These are phyloP conservation scores for Talaromyces sp. DNA, from an alignment of 2,329 filamentous ascomycete species.

Conservation along the genomic window DNA sequence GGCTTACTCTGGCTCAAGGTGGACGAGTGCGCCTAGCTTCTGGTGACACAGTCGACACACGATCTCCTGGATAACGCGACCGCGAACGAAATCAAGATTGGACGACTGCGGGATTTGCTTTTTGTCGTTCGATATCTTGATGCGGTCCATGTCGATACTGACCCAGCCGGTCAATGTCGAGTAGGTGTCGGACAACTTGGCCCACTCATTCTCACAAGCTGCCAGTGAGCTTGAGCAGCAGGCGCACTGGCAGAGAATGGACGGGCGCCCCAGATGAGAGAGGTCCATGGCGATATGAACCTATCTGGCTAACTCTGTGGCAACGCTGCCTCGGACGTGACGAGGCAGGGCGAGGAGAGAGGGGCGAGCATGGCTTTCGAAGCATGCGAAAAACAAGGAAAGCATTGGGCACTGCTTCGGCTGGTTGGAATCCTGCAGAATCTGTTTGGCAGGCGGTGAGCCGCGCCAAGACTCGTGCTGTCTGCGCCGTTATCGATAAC, in stretches of 20 bases:
- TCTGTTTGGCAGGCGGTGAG: background rate
- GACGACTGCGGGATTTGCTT: conserved; percentile 33
- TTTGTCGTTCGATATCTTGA: conserved; percentile 30
- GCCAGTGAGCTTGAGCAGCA: conserved; percentile 37
- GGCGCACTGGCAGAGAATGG: conserved; percentile 34
- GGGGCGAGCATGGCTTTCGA: background rate
- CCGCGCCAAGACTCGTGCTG: background rate
- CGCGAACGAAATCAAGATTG: conserved; percentile 29
- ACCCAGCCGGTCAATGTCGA: conserved; percentile 32
- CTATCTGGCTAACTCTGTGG: background rate
- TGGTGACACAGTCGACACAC: conserved; percentile 34
- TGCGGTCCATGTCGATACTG: conserved; percentile 33
- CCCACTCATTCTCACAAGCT: conserved; percentile 38
- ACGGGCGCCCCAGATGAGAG: conserved; percentile 29
- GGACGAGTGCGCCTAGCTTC: conserved; percentile 31
- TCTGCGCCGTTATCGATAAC: background rate
- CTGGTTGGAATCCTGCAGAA: background rate
- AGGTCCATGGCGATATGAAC: conserved; percentile 25
- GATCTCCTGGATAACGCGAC: conserved; percentile 32
- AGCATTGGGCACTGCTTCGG: background rate
- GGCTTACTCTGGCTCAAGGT: conserved; percentile 31
- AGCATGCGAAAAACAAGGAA: background rate
- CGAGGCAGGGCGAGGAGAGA: background rate
- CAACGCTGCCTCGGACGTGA: background rate
- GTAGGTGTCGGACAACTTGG: conserved; percentile 33